These are phyloP conservation scores for Fusarium verrucosum DNA, from an alignment of 2,329 filamentous ascomycete genomes.

Conservation along the genomic window DNA sequence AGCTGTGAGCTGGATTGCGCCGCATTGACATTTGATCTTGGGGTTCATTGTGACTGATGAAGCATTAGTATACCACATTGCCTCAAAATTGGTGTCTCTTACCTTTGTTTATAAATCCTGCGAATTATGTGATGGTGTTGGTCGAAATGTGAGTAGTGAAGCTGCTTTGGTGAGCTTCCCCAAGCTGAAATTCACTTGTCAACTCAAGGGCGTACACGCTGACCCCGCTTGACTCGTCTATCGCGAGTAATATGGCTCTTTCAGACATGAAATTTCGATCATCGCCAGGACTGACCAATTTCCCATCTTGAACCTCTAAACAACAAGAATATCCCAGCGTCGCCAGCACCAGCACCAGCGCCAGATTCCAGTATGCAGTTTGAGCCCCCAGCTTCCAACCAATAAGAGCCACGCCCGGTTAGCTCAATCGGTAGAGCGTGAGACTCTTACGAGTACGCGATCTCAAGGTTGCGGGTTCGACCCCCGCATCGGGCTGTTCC, in stretches of 20 bases:
- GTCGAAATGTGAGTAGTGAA: neutral
- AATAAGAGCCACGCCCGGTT: constrained; percentile 48
- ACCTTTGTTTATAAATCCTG: neutral
- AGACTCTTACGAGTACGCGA: constrained; percentile 65
- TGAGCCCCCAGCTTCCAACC: neutral
- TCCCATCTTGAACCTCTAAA: neutral
- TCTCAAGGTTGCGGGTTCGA: constrained; percentile 67
- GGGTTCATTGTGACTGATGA: constrained; percentile 32
- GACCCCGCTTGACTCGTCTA: neutral
- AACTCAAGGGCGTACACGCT: constrained; percentile 4
- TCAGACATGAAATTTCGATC: neutral
- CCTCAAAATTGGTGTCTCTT: too few relatives aligned
- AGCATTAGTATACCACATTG: neutral
- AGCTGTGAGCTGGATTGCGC: constrained; percentile 49
- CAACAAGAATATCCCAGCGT: neutral
- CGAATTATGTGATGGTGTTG: neutral
- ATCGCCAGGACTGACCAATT: neutral
- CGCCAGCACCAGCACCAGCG: neutral
- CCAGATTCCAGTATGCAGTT: neutral
- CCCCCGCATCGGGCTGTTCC: constrained; percentile 53
- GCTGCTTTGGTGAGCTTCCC: neutral
- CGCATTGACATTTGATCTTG: constrained; percentile 53
- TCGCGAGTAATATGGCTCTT: neutral
- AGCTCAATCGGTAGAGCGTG: constrained; percentile 66
- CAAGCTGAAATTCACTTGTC: neutral